Base-by-base conservation (phyloP, 169 alveolate species). In the Plasmodium coatneyi region DNA sequence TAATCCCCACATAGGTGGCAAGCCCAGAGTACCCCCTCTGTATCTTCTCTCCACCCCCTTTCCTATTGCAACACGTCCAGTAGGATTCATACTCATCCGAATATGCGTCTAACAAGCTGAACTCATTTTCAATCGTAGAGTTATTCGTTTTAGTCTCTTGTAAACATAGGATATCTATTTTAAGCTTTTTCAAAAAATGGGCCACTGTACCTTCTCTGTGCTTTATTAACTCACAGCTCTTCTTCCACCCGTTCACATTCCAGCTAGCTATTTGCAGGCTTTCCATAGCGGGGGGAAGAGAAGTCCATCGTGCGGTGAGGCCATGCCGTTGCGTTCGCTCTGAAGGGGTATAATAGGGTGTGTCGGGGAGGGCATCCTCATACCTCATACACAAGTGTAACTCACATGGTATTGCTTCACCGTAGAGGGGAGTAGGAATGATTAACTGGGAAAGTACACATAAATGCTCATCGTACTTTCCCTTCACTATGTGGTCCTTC, bases 191-290 rank as follows among this genome's bases (percentile, higher is more conserved):
- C 28, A 94, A 54, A 87, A 82, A 94, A 12, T 81, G 43, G 3
- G 32, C 19, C 28, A 94, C 56, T 22, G 19, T 41, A 4, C 12
- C 74, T 22, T 92, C 84, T 3, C 92, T 78, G 9, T 46, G 81
- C 78, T 94, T 90, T 84, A 94, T 90, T 66, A 94, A 10, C 60
- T 84, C 87, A 79, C 71, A 71, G n/a, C 92, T 94, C 32, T 80
- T 94, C 43, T 93, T 74, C 96, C 96, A 94, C 10, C 96, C 96
- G 30, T 93, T 95, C 36, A 93, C 96, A 74, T 93, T 93, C 96
- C 96, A 93, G 71, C 95, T 79, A 25, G 72, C 94, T 34, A 93
- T 66, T 19, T 80, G 91, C 7, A 78, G 28, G 12, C 49, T 89
- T 66, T 89, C 94, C 90, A 56, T 34, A 14, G 25, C 80, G 41